Percentiles rank a stretch among this genome's conserved stretches.
Conservation (phyloP, 352 stramenopile genomes). For the Phytopythium delawarense region DNA sequence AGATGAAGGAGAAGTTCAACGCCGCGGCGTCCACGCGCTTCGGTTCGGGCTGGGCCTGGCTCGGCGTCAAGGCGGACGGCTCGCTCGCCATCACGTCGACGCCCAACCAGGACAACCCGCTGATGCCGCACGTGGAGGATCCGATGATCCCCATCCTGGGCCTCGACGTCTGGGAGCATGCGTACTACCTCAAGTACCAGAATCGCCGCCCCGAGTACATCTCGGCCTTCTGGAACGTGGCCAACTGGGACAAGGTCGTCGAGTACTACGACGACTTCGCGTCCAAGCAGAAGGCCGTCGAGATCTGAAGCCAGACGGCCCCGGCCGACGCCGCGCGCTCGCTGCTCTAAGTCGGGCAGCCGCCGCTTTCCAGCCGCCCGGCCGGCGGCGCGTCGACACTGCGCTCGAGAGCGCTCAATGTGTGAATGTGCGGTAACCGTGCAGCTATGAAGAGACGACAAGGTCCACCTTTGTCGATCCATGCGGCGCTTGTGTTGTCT, state of each 20-base stretch:
- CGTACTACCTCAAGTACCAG: conserved; percentile 97
- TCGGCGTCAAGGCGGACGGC: conserved; percentile 83
- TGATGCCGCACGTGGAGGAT: conserved; percentile 77
- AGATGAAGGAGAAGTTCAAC: conserved; percentile 90
- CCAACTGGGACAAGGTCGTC: conserved; percentile 93
- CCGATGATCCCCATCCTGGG: conserved; percentile 92
- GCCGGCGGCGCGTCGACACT: too few relatives aligned
- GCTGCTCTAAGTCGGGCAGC: conserved; percentile 4
- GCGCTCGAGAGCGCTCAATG: background rate
- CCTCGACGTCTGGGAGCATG: conserved; percentile 95
- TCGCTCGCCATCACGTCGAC: conserved; percentile 94
- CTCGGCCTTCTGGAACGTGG: conserved; percentile 97
- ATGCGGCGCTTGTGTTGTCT: background rate
- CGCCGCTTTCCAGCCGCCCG: background rate
- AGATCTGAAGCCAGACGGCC: conserved; percentile 57
- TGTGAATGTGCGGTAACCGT: background rate
- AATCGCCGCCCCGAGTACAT: conserved; percentile 96
- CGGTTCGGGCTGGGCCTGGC: conserved; percentile 90
- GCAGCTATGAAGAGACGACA: background rate
- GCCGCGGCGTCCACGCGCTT: conserved; percentile 82
- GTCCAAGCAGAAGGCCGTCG: conserved; percentile 78
- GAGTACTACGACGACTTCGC: conserved; percentile 91
- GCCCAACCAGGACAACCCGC: conserved; percentile 93
- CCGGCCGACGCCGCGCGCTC: conserved; percentile 13
- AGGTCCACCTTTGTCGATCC: background rate